Evolutionary conservation across 495 filamentous ascomycete genomes (phyloP).

Genomic region (Delitschia confertaspora): DNA sequence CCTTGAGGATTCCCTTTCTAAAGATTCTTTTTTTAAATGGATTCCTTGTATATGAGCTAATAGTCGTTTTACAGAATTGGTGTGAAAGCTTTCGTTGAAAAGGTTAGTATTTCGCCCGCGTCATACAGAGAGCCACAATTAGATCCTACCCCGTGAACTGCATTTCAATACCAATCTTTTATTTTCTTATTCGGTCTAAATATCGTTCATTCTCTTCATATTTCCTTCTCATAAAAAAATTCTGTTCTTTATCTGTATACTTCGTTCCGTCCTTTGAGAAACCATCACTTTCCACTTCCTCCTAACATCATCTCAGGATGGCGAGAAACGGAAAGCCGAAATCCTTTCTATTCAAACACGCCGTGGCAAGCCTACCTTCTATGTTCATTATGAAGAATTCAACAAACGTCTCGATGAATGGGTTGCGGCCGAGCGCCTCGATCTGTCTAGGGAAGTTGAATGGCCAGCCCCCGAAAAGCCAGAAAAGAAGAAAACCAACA

Average conservation of each 20-base stretch:
- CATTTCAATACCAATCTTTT: too few species aligned
- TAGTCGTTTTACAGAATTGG: conserved; percentile 48
- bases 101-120: conserved; percentile 40
- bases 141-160: too few species aligned
- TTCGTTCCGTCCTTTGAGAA: too few species aligned
- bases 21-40: too few species aligned
- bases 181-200: too few species aligned
- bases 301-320: conserved; percentile 48
- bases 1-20: conserved; percentile 2
- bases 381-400: conserved; percentile 96
- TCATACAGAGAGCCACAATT: too few species aligned
- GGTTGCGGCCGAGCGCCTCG: conserved; percentile 71
- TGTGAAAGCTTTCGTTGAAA: conserved; percentile 63
- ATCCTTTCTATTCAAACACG: conserved; percentile 81
- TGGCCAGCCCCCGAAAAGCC: conserved; percentile 66
- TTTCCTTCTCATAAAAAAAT: too few species aligned
- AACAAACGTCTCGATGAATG: conserved; percentile 99
- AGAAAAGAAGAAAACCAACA: conserved; percentile 52
- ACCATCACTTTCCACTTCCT: too few species aligned
- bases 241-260: too few species aligned
- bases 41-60: conserved; percentile 14
- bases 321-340: conserved; percentile 79
- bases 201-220: too few species aligned
- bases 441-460: conserved; percentile 69
- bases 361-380: conserved; percentile 52